Conservation (phyloP, 2,329 filamentous ascomycete species). For the Sporothrix variecibatus region DNA sequence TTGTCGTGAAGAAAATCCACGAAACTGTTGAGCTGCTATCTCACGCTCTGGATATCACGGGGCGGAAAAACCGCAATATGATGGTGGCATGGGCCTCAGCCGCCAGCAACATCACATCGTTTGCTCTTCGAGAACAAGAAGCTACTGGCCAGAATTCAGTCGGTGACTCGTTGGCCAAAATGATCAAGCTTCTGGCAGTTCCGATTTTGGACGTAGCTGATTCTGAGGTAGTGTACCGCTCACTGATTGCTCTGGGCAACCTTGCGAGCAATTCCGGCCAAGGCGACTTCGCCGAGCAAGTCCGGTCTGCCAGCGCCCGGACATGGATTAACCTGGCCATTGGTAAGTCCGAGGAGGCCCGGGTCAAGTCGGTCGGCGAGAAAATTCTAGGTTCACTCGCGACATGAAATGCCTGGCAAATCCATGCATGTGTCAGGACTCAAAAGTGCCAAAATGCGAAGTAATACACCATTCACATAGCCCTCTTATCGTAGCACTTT, state of each 20-base stretch:
- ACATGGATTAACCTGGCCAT: conserved; percentile 43
- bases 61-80: conserved; percentile 71
- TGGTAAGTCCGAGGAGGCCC: conserved; percentile 48
- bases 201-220: conserved; percentile 70
- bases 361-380: conserved; percentile 42
- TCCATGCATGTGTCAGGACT: neutral
- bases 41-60: conserved; percentile 60
- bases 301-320: conserved; percentile 37
- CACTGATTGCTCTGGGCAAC: conserved; percentile 81
- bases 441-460: neutral
- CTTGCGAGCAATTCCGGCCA: conserved; percentile 48
- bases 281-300: conserved; percentile 42
- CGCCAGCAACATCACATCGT: conserved; percentile 81
- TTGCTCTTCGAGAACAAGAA: conserved; percentile 54
- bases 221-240: conserved; percentile 79
- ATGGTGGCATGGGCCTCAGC: conserved; percentile 79
- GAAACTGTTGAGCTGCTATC: conserved; percentile 65
- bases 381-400: conserved; percentile 23
- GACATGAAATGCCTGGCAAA: neutral
- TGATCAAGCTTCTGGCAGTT: conserved; percentile 57
- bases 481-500: no score
- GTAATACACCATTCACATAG: neutral
- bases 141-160: conserved; percentile 45
- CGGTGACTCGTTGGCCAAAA: conserved; percentile 48
- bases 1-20: conserved; percentile 61